A percentile compares a stretch with the other conserved stretches of the same genome.
Evolutionary conservation across 176 grass and related monocot species (phyloP).

Genomic region (Eleusine indica): DNA sequence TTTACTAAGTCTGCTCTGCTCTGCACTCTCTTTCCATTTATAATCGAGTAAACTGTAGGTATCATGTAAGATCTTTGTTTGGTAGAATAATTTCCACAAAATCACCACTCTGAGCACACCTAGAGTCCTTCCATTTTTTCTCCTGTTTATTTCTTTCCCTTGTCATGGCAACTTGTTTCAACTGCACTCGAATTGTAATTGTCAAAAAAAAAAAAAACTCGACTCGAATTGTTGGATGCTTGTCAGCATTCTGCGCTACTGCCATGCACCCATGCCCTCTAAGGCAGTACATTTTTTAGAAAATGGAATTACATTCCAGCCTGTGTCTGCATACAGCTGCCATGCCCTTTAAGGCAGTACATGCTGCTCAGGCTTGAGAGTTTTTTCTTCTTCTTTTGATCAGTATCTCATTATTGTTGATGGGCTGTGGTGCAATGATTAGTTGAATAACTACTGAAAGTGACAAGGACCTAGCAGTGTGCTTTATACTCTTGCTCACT

Average conservation of each 20-base stretch:
- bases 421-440: not conserved
- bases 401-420: slow-evolving; percentile 30
- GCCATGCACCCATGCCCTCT: slow-evolving; percentile 11
- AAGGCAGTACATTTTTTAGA: no score
- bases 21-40: not conserved
- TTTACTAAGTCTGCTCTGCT: not conserved
- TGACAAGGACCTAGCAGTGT: slow-evolving; percentile 15
- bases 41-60: not conserved
- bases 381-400: not conserved
- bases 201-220: no score
- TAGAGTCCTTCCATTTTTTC: not conserved
- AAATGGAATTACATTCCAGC: no score
- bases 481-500: not conserved
- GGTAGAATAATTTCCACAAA: slow-evolving; percentile 5
- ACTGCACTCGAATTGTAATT: no score
- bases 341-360: slow-evolving; percentile 34
- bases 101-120: not conserved
- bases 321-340: not conserved
- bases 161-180: slow-evolving; percentile 30
- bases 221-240: slow-evolving; percentile 13
- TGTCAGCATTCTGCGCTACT: slow-evolving; percentile 27
- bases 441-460: slow-evolving; percentile 22
- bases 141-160: not conserved
- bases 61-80: not conserved
- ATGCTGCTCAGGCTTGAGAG: slow-evolving; percentile 1